A percentile compares a stretch with the other conserved stretches of the same genome.
These are phyloP conservation scores for Verticillium alfalfae DNA, from an alignment of 2,329 filamentous ascomycete genomes.

Conservation along the genomic window DNA sequence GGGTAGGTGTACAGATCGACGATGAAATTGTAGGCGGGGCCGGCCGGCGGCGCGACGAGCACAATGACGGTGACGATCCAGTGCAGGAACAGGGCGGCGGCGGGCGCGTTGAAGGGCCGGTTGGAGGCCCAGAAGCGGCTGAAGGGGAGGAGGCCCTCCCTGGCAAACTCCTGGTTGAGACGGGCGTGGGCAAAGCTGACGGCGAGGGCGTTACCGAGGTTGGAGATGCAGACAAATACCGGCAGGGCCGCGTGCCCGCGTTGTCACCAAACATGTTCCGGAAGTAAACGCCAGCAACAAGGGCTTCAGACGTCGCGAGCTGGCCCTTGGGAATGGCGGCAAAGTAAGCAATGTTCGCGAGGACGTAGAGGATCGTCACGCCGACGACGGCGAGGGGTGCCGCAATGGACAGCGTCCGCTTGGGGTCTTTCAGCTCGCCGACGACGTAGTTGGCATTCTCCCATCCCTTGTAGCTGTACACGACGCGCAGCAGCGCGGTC, in stretches of 20 bases:
- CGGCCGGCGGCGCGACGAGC: constrained; percentile 60
- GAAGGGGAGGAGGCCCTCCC: constrained; percentile 63
- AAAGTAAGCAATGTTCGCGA: constrained; percentile 63
- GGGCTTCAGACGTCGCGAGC: constrained; percentile 51
- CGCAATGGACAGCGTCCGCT: constrained; percentile 47
- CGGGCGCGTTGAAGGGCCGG: constrained; percentile 60
- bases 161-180: constrained; percentile 61
- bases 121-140: constrained; percentile 64
- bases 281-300: constrained; percentile 58
- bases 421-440: constrained; percentile 49
- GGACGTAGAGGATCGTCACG: constrained; percentile 55
- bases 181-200: constrained; percentile 55
- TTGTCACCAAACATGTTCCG: constrained; percentile 53
- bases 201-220: constrained; percentile 57
- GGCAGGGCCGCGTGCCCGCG: constrained; percentile 43
- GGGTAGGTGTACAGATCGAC: constrained; percentile 48
- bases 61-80: constrained; percentile 61
- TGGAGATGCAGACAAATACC: constrained; percentile 55
- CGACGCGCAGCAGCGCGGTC: constrained; percentile 51
- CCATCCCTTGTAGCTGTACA: constrained; percentile 61
- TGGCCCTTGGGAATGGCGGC: constrained; percentile 55
- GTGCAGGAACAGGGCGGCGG: constrained; percentile 57
- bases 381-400: constrained; percentile 53
- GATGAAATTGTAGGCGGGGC: constrained; percentile 64
- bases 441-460: constrained; percentile 60